Evolutionary conservation across 2,329 filamentous ascomycete species (phyloP).

Genomic region (Bipolaris bicolor): DNA sequence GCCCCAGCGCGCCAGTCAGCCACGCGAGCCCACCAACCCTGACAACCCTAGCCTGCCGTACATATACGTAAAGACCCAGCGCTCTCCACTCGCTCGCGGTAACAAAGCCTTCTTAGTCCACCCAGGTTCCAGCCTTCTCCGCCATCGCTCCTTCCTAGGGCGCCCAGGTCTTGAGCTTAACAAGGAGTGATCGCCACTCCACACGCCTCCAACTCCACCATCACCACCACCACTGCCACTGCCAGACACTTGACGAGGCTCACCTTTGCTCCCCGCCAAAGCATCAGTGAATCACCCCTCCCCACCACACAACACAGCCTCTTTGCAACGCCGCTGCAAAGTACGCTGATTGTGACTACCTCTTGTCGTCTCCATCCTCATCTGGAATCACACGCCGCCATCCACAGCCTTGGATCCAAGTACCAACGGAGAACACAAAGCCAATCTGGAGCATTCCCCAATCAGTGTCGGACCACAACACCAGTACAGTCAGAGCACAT

Average conservation of each 20-base stretch:
- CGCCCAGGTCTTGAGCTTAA: constrained; percentile 57
- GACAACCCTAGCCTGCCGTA: constrained; percentile 50
- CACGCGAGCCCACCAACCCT: constrained; percentile 50
- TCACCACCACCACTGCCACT: constrained; percentile 6
- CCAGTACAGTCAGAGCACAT: constrained; percentile 39
- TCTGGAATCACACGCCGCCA: constrained; percentile 35
- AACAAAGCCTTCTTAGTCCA: constrained; percentile 47
- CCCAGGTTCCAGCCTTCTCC: constrained; percentile 54
- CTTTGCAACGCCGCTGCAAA: constrained; percentile 38
- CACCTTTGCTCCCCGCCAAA: constrained; percentile 23
- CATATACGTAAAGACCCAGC: constrained; percentile 52
- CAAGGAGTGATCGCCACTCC: constrained; percentile 57
- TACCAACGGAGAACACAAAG: constrained; percentile 23
- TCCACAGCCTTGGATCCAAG: constrained; percentile 34
- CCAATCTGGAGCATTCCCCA: constrained; percentile 33
- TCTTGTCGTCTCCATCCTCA: constrained; percentile 29
- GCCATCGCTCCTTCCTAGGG: constrained; percentile 52
- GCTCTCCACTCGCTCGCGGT: constrained; percentile 49
- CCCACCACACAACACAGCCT: constrained; percentile 45
- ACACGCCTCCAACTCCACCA: constrained; percentile 48
- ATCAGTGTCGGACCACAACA: constrained; percentile 34
- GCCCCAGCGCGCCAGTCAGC: constrained; percentile 50
- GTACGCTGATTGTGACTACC: constrained; percentile 23
- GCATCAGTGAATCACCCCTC: constrained; percentile 27
- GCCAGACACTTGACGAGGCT: constrained; percentile 27